phyloP scores from a whole-genome alignment of 2,329 filamentous ascomycete genomes.

The Fusarium pseudoanthophilum region DNA sequence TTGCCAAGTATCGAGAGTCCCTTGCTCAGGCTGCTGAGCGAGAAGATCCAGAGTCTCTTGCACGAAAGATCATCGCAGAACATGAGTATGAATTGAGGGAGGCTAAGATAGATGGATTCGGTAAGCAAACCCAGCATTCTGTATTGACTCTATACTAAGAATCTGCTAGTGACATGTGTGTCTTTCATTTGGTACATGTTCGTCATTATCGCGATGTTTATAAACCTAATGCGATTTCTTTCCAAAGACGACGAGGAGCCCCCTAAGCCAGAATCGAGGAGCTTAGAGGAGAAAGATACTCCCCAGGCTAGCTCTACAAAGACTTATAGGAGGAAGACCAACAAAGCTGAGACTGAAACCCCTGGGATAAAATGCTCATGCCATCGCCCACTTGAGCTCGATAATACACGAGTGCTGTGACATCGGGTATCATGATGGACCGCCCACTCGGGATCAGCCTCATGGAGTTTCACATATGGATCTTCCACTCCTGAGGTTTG shows the following conservation, averaged over 20 bases:
- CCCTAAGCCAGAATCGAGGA: not conserved
- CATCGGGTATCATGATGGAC: not conserved
- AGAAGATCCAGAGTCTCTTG: not conserved
- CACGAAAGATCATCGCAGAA: not conserved
- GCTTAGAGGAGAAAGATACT: not conserved
- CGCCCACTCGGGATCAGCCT: not conserved
- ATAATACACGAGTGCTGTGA: not conserved
- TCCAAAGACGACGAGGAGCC: not conserved
- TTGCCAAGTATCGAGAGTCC: not conserved
- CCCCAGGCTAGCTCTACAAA: not conserved
- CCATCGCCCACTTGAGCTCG: not conserved
- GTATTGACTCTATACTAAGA: not conserved
- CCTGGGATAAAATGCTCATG: not conserved
- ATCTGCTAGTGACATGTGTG: not conserved
- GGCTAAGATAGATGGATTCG: not conserved
- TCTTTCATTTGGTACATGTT: accelerated
- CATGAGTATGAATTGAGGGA: not conserved
- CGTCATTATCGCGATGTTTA: not conserved
- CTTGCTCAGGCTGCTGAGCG: not conserved
- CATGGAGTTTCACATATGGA: not conserved
- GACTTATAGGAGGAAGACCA: not conserved
- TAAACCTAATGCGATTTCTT: accelerated
- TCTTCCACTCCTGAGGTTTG: not conserved
- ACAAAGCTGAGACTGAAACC: not conserved
- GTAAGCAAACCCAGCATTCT: not conserved